Base-by-base conservation (phyloP, 768 basidiomycete species). In the Xerocomellus intermedius region DNA sequence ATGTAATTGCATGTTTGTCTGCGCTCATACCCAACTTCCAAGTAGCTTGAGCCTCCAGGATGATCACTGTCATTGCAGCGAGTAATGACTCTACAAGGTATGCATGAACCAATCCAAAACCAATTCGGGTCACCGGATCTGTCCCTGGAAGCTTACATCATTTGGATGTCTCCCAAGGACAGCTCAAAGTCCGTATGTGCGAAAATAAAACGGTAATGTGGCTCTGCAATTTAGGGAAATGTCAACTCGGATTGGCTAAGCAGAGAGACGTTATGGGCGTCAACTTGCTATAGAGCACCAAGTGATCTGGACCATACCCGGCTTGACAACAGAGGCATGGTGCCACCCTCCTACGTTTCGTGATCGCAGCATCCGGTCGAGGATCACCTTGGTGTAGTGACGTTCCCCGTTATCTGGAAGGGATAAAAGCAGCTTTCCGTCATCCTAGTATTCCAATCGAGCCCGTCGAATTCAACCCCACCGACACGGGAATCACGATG, bases 321-420 rank as follows among this genome's bases (percentile, higher is more conserved):
- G n/a, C 42, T 57, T 49, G 55, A 44, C 36, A 35, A 19, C 30
- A 28, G 14, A 43, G n/a, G 26, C 21, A 42, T 35, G 55, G n/a
- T 14, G 8, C 44, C 22, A 35, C 50, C 28, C 36, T 5, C 42
- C 28, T 24, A 6, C 39, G 21, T 21, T n/a, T 37, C 10, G 41
- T 38, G 33, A 48, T 42, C 32, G 26, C 35, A 35, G 19, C 24
- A 30, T 35, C 30, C 2, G 21, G 28, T 36, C 28, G 33, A 48
- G 14, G 30, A 26, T 24, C 10, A 17, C 6, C 16, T 24, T 12
- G n/a, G 16, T 35, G 13, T 7, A 30, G 36, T 22, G 14, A 39
- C 28, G 21, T 35, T 22, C 30, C 44, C 42, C 32, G 41, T 43
- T 3, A n/a, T 50, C 43, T 30, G 41, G 33, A 26, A 50, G 22